A percentile compares a stretch with the other conserved stretches of the same genome.
These are phyloP conservation scores for Solanum commersonii DNA, from an alignment of 257 asterid genomes.

Conservation along the genomic window DNA sequence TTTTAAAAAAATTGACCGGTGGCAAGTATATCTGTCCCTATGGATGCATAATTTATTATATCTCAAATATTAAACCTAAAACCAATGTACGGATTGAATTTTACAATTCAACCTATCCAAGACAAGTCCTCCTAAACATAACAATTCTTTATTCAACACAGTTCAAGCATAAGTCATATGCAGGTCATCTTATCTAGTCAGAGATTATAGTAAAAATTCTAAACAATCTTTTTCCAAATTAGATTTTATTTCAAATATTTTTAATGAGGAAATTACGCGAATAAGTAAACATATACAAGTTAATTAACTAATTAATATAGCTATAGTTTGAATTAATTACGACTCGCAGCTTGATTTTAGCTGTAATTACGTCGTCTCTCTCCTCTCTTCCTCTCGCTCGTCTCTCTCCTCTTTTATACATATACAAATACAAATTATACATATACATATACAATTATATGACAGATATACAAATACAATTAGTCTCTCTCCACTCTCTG, in stretches of 20 bases:
- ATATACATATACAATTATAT: too few species aligned
- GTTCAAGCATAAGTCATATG: background rate
- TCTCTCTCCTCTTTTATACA: too few species aligned
- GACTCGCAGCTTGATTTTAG: too few species aligned
- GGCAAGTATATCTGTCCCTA: slow-evolving; percentile 13
- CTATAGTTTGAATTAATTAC: too few species aligned
- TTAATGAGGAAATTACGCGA: too few species aligned
- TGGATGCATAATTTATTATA: background rate
- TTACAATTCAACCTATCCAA: background rate
- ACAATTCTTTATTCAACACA: background rate
- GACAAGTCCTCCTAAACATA: slow-evolving; percentile 5
- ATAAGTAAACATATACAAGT: too few species aligned
- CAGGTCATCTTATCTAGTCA: background rate
- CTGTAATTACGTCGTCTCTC: too few species aligned
- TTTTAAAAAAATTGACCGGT: background rate
- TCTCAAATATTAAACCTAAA: background rate
- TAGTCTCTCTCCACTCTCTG: too few species aligned
- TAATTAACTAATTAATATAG: too few species aligned
- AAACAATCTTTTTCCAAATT: background rate
- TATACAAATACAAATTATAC: too few species aligned
- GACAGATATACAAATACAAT: too few species aligned
- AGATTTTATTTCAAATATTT: background rate
- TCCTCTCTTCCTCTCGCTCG: too few species aligned
- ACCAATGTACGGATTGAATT: background rate
- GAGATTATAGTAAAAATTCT: background rate